These are phyloP conservation scores for Dictyostelium discoideum DNA, from an alignment of 78 protist species.

Conservation along the genomic window dicty_2.7 NC_007091.3:3724001-3724500, in stretches of 20 bases:
- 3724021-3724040: not conserved
- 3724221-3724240: conserved; percentile 57
- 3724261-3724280: not conserved
- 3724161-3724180: conserved; percentile 70
- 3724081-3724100: conserved; percentile 54
- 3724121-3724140: conserved; percentile 74
- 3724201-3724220: conserved; percentile 40
- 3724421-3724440: conserved; percentile 58
- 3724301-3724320: not conserved
- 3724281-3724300: no score
- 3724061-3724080: conserved; percentile 72
- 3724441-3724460: conserved; percentile 54
- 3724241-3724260: not conserved
- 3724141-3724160: conserved; percentile 58
- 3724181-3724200: conserved; percentile 65
- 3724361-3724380: conserved; percentile 71
- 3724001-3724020: no score
- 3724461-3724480: conserved; percentile 59
- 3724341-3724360: conserved; percentile 40
- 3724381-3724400: conserved; percentile 61
- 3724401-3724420: conserved; percentile 60
- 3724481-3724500: conserved; percentile 63
- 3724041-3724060: conserved; percentile 5
- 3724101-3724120: conserved; percentile 70
- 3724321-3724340: not conserved